Conservation (phyloP, 495 filamentous ascomycete species). For the Aspergillus incahuasiensis region DNA sequence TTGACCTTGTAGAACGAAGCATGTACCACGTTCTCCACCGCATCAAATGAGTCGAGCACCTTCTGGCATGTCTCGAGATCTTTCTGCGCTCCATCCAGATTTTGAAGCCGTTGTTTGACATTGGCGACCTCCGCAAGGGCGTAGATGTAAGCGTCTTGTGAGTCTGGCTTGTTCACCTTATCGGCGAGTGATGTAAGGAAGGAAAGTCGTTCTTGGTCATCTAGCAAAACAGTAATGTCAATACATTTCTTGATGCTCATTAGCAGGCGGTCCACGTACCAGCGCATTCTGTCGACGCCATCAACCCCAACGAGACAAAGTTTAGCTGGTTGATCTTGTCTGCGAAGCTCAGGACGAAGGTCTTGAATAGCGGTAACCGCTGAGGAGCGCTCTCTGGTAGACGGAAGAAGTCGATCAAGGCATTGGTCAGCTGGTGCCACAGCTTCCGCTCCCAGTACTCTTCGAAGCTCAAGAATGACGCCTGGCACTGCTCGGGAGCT, state of each 20-base stretch:
- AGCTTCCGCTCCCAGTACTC: conserved; percentile 97
- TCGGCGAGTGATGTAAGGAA: conserved; percentile 81
- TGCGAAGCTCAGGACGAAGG: conserved; percentile 91
- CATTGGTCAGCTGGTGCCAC: conserved; percentile 97
- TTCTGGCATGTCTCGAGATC: conserved; percentile 83
- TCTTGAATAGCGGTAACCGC: conserved; percentile 84
- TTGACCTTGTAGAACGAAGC: conserved; percentile 95
- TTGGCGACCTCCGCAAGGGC: conserved; percentile 86
- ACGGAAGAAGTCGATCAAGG: conserved; percentile 85
- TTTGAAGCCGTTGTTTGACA: conserved; percentile 72
- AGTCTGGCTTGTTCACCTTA: conserved; percentile 86
- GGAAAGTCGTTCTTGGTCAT: conserved; percentile 78
- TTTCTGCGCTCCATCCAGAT: conserved; percentile 71
- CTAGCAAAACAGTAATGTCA: conserved; percentile 37
- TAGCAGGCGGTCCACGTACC: conserved; percentile 45
- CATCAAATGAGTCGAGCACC: conserved; percentile 87
- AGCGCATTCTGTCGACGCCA: conserved; percentile 79
- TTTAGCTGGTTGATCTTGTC: conserved; percentile 99
- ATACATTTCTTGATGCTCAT: background rate
- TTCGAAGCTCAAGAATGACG: conserved; percentile 87
- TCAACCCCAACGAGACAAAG: conserved; percentile 83
- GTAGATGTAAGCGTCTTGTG: conserved; percentile 95
- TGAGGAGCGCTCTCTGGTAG: conserved; percentile 73
- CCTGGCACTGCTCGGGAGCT: conserved; percentile 82
- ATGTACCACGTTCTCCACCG: conserved; percentile 93